A percentile compares a stretch with the other conserved stretches of the same genome.
Conservation (phyloP, 345 rosid genomes). For the Murraya paniculata region DNA sequence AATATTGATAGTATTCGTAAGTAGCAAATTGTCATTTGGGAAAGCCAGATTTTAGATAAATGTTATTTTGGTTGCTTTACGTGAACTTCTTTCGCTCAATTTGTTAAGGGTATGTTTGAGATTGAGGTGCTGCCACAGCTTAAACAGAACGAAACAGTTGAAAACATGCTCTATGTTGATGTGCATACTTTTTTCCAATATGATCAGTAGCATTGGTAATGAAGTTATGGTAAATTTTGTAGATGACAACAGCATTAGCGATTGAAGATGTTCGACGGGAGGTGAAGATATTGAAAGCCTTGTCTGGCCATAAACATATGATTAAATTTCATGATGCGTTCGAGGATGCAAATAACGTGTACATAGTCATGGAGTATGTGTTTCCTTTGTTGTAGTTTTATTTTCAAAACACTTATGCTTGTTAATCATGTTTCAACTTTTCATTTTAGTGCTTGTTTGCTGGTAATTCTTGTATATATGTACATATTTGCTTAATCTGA, state of each 20-base stretch:
- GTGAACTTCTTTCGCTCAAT: neutral
- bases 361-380: constrained; percentile 91
- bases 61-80: neutral
- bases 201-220: constrained; percentile 1
- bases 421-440: neutral
- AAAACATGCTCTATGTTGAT: neutral
- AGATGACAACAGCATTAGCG: constrained; percentile 89
- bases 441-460: neutral
- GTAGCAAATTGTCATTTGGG: neutral
- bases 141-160: neutral
- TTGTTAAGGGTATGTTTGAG: neutral
- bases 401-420: neutral
- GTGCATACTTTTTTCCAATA: neutral
- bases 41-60: neutral
- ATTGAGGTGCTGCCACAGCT: neutral
- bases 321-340: constrained; percentile 80
- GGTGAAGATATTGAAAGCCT: constrained; percentile 79
- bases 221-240: constrained; percentile 27
- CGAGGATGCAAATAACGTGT: constrained; percentile 75
- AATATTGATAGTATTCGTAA: neutral
- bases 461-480: neutral
- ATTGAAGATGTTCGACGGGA: constrained; percentile 95
- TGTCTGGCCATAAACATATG: constrained; percentile 79
- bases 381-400: constrained; percentile 13
- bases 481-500: neutral